Conservation (phyloP, 1,139 yeast genomes). For the Candida anutae region DNA sequence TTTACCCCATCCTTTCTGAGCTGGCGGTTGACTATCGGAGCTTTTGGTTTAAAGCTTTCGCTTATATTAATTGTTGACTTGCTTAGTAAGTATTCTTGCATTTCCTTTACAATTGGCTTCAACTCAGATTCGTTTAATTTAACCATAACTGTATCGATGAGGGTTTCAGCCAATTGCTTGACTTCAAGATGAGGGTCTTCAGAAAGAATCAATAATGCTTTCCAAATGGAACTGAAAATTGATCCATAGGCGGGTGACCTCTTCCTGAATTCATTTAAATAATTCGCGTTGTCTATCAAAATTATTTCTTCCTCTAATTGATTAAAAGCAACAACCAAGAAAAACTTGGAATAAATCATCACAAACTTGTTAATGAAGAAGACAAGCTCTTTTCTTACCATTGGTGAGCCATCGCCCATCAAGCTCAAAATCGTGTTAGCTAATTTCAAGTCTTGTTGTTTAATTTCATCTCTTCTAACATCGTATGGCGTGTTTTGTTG, state of each 20-base stretch:
- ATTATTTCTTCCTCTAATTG: slow-evolving; percentile 78
- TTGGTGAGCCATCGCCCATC: slow-evolving; percentile 79
- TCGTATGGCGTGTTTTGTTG: slow-evolving; percentile 16
- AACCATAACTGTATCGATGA: slow-evolving; percentile 68
- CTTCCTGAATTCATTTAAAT: slow-evolving; percentile 52
- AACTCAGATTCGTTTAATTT: slow-evolving; percentile 63
- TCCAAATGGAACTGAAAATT: slow-evolving; percentile 84
- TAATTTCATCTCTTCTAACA: slow-evolving; percentile 34
- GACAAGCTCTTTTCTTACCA: slow-evolving; percentile 81
- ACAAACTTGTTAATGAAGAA: slow-evolving; percentile 73
- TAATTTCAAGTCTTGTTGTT: slow-evolving; percentile 46
- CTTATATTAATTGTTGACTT: slow-evolving; percentile 38
- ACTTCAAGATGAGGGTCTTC: slow-evolving; percentile 91
- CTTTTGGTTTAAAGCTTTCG: slow-evolving; percentile 30
- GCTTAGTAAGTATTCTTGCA: slow-evolving; percentile 56
- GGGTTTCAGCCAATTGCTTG: slow-evolving; percentile 60
- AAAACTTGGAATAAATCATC: slow-evolving; percentile 61
- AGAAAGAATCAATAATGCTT: slow-evolving; percentile 67
- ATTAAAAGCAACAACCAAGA: slow-evolving; percentile 80
- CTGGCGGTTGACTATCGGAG: slow-evolving; percentile 25
- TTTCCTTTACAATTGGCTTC: slow-evolving; percentile 52
- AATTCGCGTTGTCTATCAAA: slow-evolving; percentile 52
- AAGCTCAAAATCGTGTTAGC: slow-evolving; percentile 42
- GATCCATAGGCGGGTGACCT: slow-evolving; percentile 77
- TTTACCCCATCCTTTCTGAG: slow-evolving; percentile 12